These are phyloP conservation scores for Verticillium nubilum DNA, from an alignment of 2,329 filamentous ascomycete genomes.

Conservation along the genomic window DNA sequence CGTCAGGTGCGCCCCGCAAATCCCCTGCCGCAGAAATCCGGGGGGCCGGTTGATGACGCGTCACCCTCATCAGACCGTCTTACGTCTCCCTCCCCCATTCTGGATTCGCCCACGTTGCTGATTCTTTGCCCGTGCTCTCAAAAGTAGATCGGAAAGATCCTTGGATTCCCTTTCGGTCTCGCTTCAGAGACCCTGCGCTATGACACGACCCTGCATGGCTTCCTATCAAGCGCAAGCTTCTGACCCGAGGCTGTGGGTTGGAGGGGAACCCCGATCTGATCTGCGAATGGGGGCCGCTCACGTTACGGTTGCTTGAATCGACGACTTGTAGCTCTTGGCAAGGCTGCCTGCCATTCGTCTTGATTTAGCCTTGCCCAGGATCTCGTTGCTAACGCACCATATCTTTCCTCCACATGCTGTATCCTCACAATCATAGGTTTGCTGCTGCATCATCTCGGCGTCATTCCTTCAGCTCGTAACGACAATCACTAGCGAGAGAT, in stretches of 20 bases:
- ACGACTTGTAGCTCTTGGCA: background rate
- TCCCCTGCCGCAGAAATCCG: background rate
- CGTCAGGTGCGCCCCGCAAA: background rate
- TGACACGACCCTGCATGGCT: too few species aligned
- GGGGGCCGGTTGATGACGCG: slow-evolving; percentile 1
- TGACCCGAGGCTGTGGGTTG: background rate
- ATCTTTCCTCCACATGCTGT: too few species aligned
- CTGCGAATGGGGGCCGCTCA: background rate
- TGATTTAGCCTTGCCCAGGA: too few species aligned
- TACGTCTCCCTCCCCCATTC: background rate
- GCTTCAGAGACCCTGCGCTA: too few species aligned
- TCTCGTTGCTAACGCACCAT: too few species aligned
- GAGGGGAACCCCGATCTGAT: background rate
- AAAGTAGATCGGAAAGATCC: too few species aligned
- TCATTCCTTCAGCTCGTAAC: too few species aligned
- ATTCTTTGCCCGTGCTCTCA: background rate
- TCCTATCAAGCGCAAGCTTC: background rate
- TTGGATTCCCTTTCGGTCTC: too few species aligned
- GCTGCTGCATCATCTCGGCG: too few species aligned
- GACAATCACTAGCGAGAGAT: too few species aligned
- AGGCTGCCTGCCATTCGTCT: background rate
- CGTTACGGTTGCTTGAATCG: background rate
- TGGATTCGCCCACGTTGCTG: background rate
- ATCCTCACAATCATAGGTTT: too few species aligned
- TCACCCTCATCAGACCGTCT: background rate